These are phyloP conservation scores for Aquilaria yunnanensis DNA, from an alignment of 345 rosid genomes.

Conservation along the genomic window DNA sequence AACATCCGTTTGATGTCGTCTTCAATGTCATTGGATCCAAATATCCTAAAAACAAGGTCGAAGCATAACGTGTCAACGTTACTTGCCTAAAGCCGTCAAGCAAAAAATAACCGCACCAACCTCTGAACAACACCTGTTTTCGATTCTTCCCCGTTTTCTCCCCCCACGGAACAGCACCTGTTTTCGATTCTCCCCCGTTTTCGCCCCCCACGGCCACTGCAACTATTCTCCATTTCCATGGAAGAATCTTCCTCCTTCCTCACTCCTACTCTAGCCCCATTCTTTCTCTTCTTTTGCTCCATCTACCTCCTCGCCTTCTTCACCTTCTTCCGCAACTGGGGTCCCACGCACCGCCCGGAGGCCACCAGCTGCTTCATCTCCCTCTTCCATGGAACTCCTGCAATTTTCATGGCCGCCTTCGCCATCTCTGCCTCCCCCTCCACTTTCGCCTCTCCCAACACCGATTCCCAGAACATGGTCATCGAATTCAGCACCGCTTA, in stretches of 20 bases:
- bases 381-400: constrained; percentile 76
- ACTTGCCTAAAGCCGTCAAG: neutral
- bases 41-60: constrained; percentile 2
- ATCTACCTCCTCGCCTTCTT: constrained; percentile 44
- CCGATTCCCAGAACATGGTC: constrained; percentile 36
- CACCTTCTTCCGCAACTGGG: constrained; percentile 56
- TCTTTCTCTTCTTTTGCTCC: constrained; percentile 38
- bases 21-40: neutral
- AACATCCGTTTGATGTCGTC: no score
- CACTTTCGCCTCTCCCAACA: constrained; percentile 53
- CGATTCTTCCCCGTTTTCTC: constrained; percentile 5
- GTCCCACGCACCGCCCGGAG: constrained; percentile 34
- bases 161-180: constrained; percentile 3
- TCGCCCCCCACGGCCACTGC: constrained; percentile 16
- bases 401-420: constrained; percentile 37
- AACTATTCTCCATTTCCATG: constrained; percentile 18
- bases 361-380: constrained; percentile 83
- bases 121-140: neutral
- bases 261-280: constrained; percentile 19
- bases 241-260: constrained; percentile 13
- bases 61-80: constrained; percentile 1
- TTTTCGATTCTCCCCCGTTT: neutral
- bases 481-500: constrained; percentile 77
- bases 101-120: neutral
- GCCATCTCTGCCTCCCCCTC: constrained; percentile 25